Evolutionary conservation across 441 rosid species (phyloP), one percentile per base, ranked within the genome.

Genomic region (Dalechampia spathulata): DNA sequence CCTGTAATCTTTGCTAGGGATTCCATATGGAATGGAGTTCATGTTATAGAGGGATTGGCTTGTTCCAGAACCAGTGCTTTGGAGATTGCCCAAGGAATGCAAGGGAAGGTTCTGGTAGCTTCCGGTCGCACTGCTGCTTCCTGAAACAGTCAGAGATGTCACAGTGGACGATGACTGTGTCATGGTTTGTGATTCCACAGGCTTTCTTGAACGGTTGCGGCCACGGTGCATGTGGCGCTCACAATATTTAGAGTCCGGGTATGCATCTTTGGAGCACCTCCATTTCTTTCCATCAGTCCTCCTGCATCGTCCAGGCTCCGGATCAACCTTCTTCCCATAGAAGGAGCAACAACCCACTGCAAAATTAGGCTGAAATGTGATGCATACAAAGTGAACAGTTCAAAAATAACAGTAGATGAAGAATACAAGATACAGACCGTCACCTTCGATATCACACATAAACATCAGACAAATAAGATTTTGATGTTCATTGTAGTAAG

Each of bases 191-290:
- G 81, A 80, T 86, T 92, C 98, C 96, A 88, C 95, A 84, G 89
- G 96, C 98, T 92, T 92, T 92, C 96, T 92, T 86, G 96, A 88
- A 88, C 98, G 96, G 90, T 83, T 88, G 75, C 96, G 95, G 85
- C 98, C 96, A 69, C 96, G 94, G 77, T 92, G 96, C 81, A 86
- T 74, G 87, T 91, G 89, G 93, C 98, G 96, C 83, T 91, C 94
- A 68, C 98, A 91, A 75, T 88, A 91, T 78, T 91, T 91, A 51
- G 87, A 86, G 58, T 83, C 87, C 10, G 75, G 79, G 71, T 81
- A 72, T 6, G 86, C 83, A 14, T 81, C 86, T 72, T 81, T 81
- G 58, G 86, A 71, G 77, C 86, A 81, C 66, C 83, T 78, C 86
- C 86, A 80, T 61, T 80, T 80, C 75, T 80, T 80, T 49, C 86